These are phyloP conservation scores for Fagus sylvatica DNA, from an alignment of 306 rosid genomes.

Conservation along the genomic window DNA sequence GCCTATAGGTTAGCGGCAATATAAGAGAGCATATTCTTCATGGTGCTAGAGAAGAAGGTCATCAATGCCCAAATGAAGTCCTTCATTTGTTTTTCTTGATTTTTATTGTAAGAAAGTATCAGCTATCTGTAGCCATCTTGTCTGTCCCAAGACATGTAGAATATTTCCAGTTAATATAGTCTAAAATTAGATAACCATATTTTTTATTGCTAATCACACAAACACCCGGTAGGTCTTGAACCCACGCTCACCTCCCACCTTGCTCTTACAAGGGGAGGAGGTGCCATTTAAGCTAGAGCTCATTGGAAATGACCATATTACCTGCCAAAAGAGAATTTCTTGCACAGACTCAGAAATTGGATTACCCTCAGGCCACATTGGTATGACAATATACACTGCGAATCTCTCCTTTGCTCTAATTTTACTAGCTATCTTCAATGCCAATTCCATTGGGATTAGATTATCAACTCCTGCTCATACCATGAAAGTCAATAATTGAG, in stretches of 20 bases:
- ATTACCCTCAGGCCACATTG: slow-evolving; percentile 99
- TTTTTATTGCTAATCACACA: no score
- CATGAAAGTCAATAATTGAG: slow-evolving; percentile 20
- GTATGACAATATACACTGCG: slow-evolving; percentile 75
- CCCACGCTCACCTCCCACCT: no score
- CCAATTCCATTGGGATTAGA: slow-evolving; percentile 96
- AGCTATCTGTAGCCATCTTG: neutral
- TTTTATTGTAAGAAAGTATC: neutral
- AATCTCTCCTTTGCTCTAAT: slow-evolving; percentile 87
- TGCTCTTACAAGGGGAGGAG: no score
- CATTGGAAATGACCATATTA: slow-evolving; percentile 12
- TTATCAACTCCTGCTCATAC: slow-evolving; percentile 83
- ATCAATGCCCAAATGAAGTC: neutral
- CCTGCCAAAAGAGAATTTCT: slow-evolving; percentile 99
- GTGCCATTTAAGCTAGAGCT: no score
- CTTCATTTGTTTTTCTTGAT: neutral
- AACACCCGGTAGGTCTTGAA: no score
- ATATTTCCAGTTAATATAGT: neutral
- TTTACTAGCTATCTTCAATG: slow-evolving; percentile 80
- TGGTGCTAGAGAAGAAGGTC: neutral
- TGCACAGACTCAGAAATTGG: slow-evolving; percentile 75
- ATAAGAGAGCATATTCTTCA: neutral
- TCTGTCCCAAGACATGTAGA: neutral
- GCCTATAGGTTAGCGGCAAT: neutral
- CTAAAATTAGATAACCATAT: slow-evolving; percentile 18